These are phyloP conservation scores for Xylariaceae sp. DNA, from an alignment of 2,329 filamentous ascomycete genomes.

Conservation along the genomic window DNA sequence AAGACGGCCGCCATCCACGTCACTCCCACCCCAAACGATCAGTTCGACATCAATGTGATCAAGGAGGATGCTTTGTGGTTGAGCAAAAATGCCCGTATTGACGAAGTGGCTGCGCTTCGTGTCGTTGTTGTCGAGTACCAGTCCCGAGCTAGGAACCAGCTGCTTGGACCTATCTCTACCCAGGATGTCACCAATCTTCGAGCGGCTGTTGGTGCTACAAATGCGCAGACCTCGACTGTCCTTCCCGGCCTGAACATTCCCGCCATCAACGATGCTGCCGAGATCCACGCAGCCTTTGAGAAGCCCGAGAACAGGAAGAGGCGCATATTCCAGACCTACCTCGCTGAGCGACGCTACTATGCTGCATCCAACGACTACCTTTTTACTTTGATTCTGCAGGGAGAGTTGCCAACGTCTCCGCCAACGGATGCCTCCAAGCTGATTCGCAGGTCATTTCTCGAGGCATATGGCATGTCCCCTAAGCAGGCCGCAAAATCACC, in stretches of 20 bases:
- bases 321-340: slow-evolving; percentile 63
- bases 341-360: slow-evolving; percentile 63
- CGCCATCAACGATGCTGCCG: slow-evolving; percentile 42
- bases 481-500: slow-evolving; percentile 19
- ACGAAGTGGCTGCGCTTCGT: slow-evolving; percentile 74
- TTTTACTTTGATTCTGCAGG: slow-evolving; percentile 41
- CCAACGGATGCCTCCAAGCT: slow-evolving; percentile 18
- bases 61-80: slow-evolving; percentile 85
- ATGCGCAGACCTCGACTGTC: slow-evolving; percentile 50
- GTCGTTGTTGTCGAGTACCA: slow-evolving; percentile 80
- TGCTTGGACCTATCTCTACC: slow-evolving; percentile 64
- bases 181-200: slow-evolving; percentile 72
- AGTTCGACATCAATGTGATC: slow-evolving; percentile 68
- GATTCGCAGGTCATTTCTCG: slow-evolving; percentile 23
- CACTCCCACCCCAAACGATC: slow-evolving; percentile 56
- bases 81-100: slow-evolving; percentile 67
- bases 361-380: slow-evolving; percentile 55
- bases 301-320: slow-evolving; percentile 53
- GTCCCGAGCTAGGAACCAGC: slow-evolving; percentile 62
- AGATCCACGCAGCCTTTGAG: slow-evolving; percentile 52
- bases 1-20: slow-evolving; percentile 84
- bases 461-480: slow-evolving; percentile 24
- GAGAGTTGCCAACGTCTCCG: slow-evolving; percentile 17
- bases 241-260: slow-evolving; percentile 42
- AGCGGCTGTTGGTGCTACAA: slow-evolving; percentile 61